These are phyloP conservation scores for Leccinellum albellum DNA, from an alignment of 768 basidiomycete genomes.

Conservation along the genomic window DNA sequence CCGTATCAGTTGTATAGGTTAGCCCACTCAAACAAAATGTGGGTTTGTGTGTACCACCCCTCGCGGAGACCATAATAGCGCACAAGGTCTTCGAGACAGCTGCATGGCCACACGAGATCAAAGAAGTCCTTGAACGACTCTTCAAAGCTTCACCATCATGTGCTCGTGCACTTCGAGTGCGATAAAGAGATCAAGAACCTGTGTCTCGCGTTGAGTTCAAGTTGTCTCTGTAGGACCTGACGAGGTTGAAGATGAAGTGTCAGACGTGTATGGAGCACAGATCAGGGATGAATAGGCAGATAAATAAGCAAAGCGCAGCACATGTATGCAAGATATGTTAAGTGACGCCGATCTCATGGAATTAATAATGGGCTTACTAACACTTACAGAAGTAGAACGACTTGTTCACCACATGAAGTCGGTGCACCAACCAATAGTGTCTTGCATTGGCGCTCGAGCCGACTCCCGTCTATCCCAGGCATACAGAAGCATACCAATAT, in stretches of 20 bases:
- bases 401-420: constrained; percentile 62
- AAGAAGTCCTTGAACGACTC: constrained; percentile 80
- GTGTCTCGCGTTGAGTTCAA: constrained; percentile 76
- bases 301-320: constrained; percentile 73
- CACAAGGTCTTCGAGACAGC: constrained; percentile 74
- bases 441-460: constrained; percentile 54
- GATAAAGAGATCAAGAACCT: constrained; percentile 74
- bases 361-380: neutral
- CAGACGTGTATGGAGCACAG: constrained; percentile 66
- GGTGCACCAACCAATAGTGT: constrained; percentile 67
- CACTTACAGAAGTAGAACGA: constrained; percentile 60
- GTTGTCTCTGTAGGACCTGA: constrained; percentile 35
- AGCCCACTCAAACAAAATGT: no score
- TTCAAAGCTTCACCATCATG: constrained; percentile 69
- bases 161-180: constrained; percentile 78
- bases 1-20: no score
- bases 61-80: constrained; percentile 38
- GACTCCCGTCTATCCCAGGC: constrained; percentile 39
- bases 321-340: constrained; percentile 57
- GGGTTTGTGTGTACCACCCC: constrained; percentile 26
- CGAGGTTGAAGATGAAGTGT: constrained; percentile 61
- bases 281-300: constrained; percentile 60
- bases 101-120: constrained; percentile 69
- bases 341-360: neutral
- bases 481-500: no score